A percentile compares a stretch with the other conserved stretches of the same genome.
Evolutionary conservation across 2,329 filamentous ascomycete genomes (phyloP).

Genomic region (Zasmidium cellare): DNA sequence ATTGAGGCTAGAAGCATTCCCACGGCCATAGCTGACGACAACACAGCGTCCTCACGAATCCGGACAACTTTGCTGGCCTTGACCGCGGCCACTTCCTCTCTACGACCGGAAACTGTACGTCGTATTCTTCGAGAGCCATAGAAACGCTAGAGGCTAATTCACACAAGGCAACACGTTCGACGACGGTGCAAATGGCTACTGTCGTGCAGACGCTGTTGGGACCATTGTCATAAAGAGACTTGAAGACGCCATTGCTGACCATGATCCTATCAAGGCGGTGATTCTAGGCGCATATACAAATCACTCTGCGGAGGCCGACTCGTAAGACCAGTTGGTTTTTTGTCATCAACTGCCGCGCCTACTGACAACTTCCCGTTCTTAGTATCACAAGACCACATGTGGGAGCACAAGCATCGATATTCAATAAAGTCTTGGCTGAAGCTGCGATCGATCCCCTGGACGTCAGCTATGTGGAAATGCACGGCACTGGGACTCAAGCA

Average conservation of each 20-base stretch:
- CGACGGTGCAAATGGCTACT: constrained; percentile 32
- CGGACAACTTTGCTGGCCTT: constrained; percentile 27
- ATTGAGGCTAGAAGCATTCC: too few relatives aligned
- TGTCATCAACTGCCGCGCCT: too few relatives aligned
- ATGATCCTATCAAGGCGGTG: constrained; percentile 29
- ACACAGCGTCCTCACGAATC: constrained; percentile 30
- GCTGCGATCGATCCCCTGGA: constrained; percentile 15
- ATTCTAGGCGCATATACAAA: constrained; percentile 16
- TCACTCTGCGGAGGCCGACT: constrained; percentile 15
- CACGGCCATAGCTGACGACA: too few relatives aligned
- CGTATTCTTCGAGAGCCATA: constrained; percentile 17
- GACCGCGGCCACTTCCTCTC: constrained; percentile 28
- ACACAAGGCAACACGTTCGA: constrained; percentile 34
- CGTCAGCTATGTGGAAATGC: constrained; percentile 19
- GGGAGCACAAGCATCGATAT: constrained; percentile 17
- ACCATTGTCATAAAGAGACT: constrained; percentile 33
- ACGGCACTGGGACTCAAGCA: constrained; percentile 23
- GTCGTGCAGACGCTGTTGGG: constrained; percentile 30
- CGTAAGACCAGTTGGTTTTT: not conserved
- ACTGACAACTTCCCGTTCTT: too few relatives aligned
- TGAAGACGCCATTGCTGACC: constrained; percentile 34
- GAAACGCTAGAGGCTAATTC: too few relatives aligned
- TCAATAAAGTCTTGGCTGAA: constrained; percentile 11
- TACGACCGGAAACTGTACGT: constrained; percentile 14
- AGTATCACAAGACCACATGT: constrained; percentile 19